Evolutionary conservation across 495 filamentous ascomycete species (phyloP).

Genomic region (Xylaria sp.): DNA sequence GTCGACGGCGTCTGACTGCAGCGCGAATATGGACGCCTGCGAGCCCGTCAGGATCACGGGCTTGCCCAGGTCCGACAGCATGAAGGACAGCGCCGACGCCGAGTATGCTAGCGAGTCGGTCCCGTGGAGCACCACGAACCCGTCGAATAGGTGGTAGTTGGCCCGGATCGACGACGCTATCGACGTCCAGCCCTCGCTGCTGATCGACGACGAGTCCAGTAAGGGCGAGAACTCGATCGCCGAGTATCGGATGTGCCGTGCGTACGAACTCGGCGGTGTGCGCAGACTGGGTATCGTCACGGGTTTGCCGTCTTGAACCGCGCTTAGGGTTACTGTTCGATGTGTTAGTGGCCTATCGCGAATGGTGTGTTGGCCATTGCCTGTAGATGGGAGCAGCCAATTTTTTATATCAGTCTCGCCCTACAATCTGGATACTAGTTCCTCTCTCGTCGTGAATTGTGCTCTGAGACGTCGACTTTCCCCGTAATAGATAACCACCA

Average conservation of each 20-base stretch:
- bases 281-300: constrained; percentile 64
- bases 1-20: constrained; percentile 95
- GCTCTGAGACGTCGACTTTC: too few species aligned
- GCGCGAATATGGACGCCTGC: constrained; percentile 89
- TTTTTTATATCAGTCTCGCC: not conserved
- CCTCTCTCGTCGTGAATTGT: too few species aligned
- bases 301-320: constrained; percentile 49
- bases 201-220: constrained; percentile 92
- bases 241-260: constrained; percentile 81
- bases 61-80: constrained; percentile 91
- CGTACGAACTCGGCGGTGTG: constrained; percentile 82
- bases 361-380: not conserved
- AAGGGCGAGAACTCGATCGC: constrained; percentile 87
- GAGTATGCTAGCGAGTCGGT: constrained; percentile 95
- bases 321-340: constrained; percentile 40
- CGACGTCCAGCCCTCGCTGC: constrained; percentile 81
- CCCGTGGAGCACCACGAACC: constrained; percentile 95
- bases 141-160: constrained; percentile 93
- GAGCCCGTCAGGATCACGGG: constrained; percentile 90
- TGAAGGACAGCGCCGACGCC: constrained; percentile 90
- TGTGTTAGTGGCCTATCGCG: constrained; percentile 4
- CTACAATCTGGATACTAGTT: too few species aligned
- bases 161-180: constrained; percentile 73
- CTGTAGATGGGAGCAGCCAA: not conserved
- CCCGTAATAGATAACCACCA: not conserved